Base-by-base conservation (phyloP, 106 monocot species). In the Acorus calamus region DNA sequence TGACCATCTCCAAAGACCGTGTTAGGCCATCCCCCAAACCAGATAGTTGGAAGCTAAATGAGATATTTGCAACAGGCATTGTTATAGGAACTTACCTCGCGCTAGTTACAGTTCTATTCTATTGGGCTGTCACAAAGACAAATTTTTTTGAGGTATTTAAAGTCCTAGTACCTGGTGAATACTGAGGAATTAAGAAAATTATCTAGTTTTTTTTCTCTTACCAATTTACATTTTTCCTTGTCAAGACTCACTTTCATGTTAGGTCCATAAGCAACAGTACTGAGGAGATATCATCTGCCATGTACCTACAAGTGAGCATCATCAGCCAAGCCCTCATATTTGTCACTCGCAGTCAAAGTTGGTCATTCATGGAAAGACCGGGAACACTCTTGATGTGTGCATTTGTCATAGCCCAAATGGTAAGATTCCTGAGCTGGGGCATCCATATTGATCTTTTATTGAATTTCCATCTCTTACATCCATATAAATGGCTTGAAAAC, bases 311-410 rank as follows among this genome's bases (percentile, higher is more conserved):
- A 77, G 83, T 87, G 65, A 87, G 83, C 67, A 83, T 87, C 54
- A 82, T 82, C 67, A 86, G 86, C 44, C 86, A 86, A 67, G 86
- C 86, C 47, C 86, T 86, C 52, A 87, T 87, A 55, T 87, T 87
- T 56, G 83, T 87, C n/a, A 87, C 86, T 11, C 69, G 86, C 46
- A 80, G 77, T 63, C 80, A 61, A 43, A 62, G 87, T 61, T 80
- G 79, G 79, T 83, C 83, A 43, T 87, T 83, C 67, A 69, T 64
- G 48, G 87, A 87, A 59, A 73, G 83, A 48, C 87, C 87, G 8
- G 87, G 87, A 45, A 70, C 64, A 72, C 77, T 87, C 53, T 52
- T 87, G 63, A 77, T 87, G 43, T 80, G 77, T 66, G 87, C 87
- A 44, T 87, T 87, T 66, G 28, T 87, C 0, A 59, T 77, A 42